Conservation (phyloP, 129 eudicot genomes). For the Helichrysum umbraculigerum region DNA sequence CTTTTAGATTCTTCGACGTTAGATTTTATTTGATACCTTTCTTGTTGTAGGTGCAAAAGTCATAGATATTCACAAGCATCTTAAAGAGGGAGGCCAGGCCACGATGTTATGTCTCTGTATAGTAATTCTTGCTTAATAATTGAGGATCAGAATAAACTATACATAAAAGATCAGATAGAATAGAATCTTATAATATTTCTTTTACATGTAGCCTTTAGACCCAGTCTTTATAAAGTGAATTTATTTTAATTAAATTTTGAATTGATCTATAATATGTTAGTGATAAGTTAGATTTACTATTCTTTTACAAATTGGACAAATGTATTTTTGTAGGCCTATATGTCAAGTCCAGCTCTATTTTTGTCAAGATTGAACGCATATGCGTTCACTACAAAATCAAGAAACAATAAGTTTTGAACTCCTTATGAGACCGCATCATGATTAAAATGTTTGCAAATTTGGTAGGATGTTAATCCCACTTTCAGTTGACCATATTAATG, state of each 20-base stretch:
- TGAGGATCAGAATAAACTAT: conserved; percentile 16
- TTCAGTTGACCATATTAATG: background rate
- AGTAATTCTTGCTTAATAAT: background rate
- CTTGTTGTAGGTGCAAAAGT: conserved; percentile 9
- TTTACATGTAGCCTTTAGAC: background rate
- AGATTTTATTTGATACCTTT: conserved; percentile 20
- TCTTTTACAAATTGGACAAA: background rate
- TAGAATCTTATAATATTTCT: background rate
- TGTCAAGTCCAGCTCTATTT: too few relatives aligned
- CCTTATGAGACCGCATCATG: background rate
- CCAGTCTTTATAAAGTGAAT: background rate
- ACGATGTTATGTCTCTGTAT: background rate
- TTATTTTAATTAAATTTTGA: background rate
- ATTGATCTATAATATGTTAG: background rate
- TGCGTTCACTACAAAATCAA: too few relatives aligned
- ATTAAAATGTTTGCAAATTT: background rate
- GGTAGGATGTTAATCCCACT: background rate
- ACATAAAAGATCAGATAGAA: conserved; percentile 15
- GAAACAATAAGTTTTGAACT: background rate
- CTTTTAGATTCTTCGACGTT: conserved; percentile 11
- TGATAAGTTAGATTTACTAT: background rate
- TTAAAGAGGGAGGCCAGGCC: conserved; percentile 13
- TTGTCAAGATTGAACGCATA: too few relatives aligned
- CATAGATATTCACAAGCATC: conserved; percentile 16
- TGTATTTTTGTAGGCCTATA: too few relatives aligned